These are phyloP conservation scores for Fusarium humuli DNA, from an alignment of 2,329 filamentous ascomycete species.

Conservation along the genomic window DNA sequence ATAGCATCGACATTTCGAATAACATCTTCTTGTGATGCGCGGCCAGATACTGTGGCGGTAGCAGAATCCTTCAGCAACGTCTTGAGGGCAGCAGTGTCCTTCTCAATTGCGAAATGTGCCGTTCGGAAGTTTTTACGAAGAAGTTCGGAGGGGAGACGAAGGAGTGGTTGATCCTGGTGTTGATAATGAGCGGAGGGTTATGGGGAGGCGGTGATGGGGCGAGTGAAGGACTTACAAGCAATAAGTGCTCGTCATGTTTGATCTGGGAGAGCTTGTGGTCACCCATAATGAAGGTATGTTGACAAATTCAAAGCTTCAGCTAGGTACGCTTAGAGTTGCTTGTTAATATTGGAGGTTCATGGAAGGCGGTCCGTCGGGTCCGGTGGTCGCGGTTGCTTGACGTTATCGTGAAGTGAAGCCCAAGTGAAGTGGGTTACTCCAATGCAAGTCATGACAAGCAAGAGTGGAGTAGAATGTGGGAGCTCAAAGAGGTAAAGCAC, in stretches of 20 bases:
- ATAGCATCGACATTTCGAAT: conserved; percentile 85
- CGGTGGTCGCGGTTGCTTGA: conserved; percentile 32
- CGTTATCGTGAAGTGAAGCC: conserved; percentile 39
- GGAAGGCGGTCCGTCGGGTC: conserved; percentile 3
- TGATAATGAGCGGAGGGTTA: conserved; percentile 50
- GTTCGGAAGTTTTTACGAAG: conserved; percentile 94
- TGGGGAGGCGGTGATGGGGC: conserved; percentile 8
- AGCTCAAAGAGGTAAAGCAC: conserved; percentile 27
- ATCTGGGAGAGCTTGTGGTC: conserved; percentile 74
- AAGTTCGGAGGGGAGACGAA: conserved; percentile 92
- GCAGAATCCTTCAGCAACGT: conserved; percentile 72
- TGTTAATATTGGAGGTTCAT: background rate
- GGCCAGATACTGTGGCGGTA: conserved; percentile 73
- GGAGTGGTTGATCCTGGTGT: conserved; percentile 85
- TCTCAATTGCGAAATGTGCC: conserved; percentile 80
- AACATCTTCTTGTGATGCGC: conserved; percentile 75
- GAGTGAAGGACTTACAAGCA: conserved; percentile 66
- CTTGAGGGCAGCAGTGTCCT: conserved; percentile 72
- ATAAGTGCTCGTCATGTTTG: conserved; percentile 79
- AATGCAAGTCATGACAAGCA: conserved; percentile 23
- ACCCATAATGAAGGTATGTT: conserved; percentile 59
- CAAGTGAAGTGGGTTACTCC: conserved; percentile 14
- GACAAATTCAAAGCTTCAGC: background rate
- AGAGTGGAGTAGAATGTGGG: conserved; percentile 7
- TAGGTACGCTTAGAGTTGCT: background rate